Base-by-base conservation (phyloP, 1,284 basidiomycete genomes). In the Cutaneotrichosporon cyanovorans region DNA sequence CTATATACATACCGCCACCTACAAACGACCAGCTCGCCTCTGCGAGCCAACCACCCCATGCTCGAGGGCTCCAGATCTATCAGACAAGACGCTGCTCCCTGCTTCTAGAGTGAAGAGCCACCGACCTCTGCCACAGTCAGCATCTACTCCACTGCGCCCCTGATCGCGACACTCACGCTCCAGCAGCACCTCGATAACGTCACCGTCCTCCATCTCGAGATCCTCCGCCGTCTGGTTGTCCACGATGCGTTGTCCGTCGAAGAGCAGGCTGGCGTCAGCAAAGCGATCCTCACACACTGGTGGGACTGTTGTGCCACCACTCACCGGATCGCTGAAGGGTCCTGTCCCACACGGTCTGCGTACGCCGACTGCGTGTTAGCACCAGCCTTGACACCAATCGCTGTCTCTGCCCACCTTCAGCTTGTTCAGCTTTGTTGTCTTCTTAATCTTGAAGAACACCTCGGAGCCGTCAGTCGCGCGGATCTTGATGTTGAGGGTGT, bases 391-490 rank as follows among this genome's bases (percentile, higher is more conserved):
- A 18, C 35, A 12, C 22, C 31, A 7, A n/a, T 10, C 8, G 30
- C 53, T 60, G 21, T 34, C 32, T 16, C 15, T 7, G n/a, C 32
- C 11, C 50, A 69, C 69, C 62, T 71, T 71, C 21, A 96, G 80
- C 77, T 96, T 96, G 76, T 83, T 87, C 55, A 95, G 75, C 77
- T 87, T 91, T 40, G 91, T 95, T 66, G 81, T 88, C 61, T 85
- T 82, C 77, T 95, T 95, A 75, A 96, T 95, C 79, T 96, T 96
- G 80, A 96, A 96, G 74, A 89, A 95, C 36, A 95, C 88, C 69
- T 96, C 90, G 49, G 92, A 85, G 40, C 87, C 86, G 19, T 77
- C 73, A 32, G 84, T 79, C 50, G 80, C 83, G 41, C 85, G 79
- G 45, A 86, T 85, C 78, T 87, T 88, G 75, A 88, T 83, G 68